phyloP scores from a whole-genome alignment of 1,284 basidiomycete genomes.

The Macrocystidia cucumis region DNA sequence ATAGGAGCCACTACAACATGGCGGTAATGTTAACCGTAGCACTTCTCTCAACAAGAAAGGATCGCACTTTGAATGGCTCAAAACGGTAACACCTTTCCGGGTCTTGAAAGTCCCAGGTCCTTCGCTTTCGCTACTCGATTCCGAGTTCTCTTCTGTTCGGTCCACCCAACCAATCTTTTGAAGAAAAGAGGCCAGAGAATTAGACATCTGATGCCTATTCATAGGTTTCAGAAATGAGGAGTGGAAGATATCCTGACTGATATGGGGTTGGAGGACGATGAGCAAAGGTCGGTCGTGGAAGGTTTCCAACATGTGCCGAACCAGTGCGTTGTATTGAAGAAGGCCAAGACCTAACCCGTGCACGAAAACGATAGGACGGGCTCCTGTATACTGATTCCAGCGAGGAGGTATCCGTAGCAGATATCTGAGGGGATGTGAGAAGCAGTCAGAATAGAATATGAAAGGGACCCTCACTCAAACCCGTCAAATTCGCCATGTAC shows the following conservation, averaged over 20 bases:
- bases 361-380: slow-evolving; percentile 73
- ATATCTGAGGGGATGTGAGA: slow-evolving; percentile 40
- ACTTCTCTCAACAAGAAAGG: slow-evolving; percentile 1
- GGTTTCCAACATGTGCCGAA: slow-evolving; percentile 40
- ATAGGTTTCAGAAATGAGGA: slow-evolving; percentile 65
- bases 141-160: slow-evolving; percentile 8
- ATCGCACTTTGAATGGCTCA: slow-evolving; percentile 84
- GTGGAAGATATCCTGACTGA: slow-evolving; percentile 81
- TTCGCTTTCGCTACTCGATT: neutral
- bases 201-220: slow-evolving; percentile 50
- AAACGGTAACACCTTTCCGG: slow-evolving; percentile 56
- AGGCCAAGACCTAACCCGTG: slow-evolving; percentile 86
- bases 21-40: slow-evolving; percentile 9
- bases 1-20: slow-evolving; percentile 54
- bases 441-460: slow-evolving; percentile 1
- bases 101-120: slow-evolving; percentile 13
- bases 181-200: slow-evolving; percentile 53
- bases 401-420: slow-evolving; percentile 60
- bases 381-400: slow-evolving; percentile 50
- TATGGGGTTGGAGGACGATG: slow-evolving; percentile 76
- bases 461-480: slow-evolving; percentile 43
- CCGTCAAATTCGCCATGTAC: slow-evolving; percentile 43
- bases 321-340: slow-evolving; percentile 51
- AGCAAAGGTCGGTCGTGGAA: slow-evolving; percentile 71
- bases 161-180: slow-evolving; percentile 59